Percentiles rank a stretch among this genome's conserved stretches.
Evolutionary conservation across 2,329 filamentous ascomycete species (phyloP).

Genomic region (Chlorencoelia australis): DNA sequence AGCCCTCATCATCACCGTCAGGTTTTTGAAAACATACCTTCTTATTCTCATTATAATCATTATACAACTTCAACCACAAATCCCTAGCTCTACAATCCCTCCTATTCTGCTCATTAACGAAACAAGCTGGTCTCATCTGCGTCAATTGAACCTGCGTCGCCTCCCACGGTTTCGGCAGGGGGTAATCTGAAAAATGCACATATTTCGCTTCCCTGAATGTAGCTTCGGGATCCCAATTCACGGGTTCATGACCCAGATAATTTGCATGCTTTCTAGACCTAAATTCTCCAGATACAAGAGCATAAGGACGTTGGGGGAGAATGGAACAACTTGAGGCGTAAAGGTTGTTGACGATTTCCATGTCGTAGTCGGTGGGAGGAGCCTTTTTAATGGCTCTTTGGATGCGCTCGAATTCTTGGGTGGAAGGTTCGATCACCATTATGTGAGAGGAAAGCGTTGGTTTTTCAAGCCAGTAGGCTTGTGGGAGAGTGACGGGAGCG

Average conservation of each 20-base stretch:
- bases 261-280: too few species aligned
- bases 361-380: conserved; percentile 36
- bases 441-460: conserved; percentile 43
- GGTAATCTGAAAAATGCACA: conserved; percentile 52
- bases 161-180: conserved; percentile 50
- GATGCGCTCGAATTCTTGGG: conserved; percentile 36
- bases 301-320: conserved; percentile 46
- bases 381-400: conserved; percentile 19
- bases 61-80: conserved; percentile 21
- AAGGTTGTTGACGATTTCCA: conserved; percentile 40
- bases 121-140: conserved; percentile 14
- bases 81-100: conserved; percentile 19
- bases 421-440: conserved; percentile 45
- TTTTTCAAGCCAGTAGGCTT: conserved; percentile 46
- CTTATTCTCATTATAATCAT: conserved; percentile 18
- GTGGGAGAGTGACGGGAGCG: conserved; percentile 39
- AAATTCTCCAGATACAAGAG: conserved; percentile 47
- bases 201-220: conserved; percentile 42
- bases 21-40: conserved; percentile 11
- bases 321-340: conserved; percentile 35
- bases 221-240: conserved; percentile 42
- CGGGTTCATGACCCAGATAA: too few species aligned
- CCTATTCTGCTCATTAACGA: conserved; percentile 3
- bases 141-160: conserved; percentile 7
- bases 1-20: too few species aligned